Evolutionary conservation across 495 filamentous ascomycete species (phyloP).

Genomic region (Ramalina intermedia): DNA sequence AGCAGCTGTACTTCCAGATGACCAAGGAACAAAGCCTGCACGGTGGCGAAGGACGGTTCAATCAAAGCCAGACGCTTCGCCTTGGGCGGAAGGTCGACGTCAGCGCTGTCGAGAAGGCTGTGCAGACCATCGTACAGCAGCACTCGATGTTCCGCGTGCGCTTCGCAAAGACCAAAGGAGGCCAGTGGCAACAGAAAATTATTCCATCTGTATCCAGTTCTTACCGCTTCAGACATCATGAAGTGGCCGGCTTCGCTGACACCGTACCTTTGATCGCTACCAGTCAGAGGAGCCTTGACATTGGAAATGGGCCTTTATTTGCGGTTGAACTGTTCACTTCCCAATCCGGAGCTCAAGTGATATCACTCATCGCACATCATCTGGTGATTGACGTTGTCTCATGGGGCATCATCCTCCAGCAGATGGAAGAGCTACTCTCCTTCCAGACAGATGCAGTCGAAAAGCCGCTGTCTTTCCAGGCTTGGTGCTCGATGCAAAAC

Average conservation of each 20-base stretch:
- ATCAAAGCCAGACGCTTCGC: slow-evolving; percentile 16
- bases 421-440: slow-evolving; percentile 38
- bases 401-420: slow-evolving; percentile 41
- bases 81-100: slow-evolving; percentile 1
- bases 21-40: slow-evolving; percentile 2
- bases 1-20: slow-evolving; percentile 26
- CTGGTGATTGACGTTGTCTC: slow-evolving; percentile 45
- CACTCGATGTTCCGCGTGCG: slow-evolving; percentile 11
- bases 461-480: slow-evolving; percentile 16
- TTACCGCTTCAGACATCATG: slow-evolving; percentile 6
- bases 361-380: slow-evolving; percentile 36
- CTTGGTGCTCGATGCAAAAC: slow-evolving; percentile 11
- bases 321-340: slow-evolving; percentile 26
- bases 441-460: slow-evolving; percentile 13
- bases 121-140: slow-evolving; percentile 3
- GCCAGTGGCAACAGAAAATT: slow-evolving; percentile 13
- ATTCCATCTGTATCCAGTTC: not conserved
- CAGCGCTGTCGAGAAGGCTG: not conserved
- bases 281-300: slow-evolving; percentile 13
- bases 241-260: not conserved
- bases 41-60: slow-evolving; percentile 8
- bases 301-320: slow-evolving; percentile 30
- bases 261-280: slow-evolving; percentile 4
- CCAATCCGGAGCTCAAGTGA: slow-evolving; percentile 3
- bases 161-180: not conserved